A percentile compares a stretch with the other conserved stretches of the same genome.
These are phyloP conservation scores for Keqinozyma sinolaborantium DNA, from an alignment of 1,139 yeast genomes.

Conservation along the genomic window DNA sequence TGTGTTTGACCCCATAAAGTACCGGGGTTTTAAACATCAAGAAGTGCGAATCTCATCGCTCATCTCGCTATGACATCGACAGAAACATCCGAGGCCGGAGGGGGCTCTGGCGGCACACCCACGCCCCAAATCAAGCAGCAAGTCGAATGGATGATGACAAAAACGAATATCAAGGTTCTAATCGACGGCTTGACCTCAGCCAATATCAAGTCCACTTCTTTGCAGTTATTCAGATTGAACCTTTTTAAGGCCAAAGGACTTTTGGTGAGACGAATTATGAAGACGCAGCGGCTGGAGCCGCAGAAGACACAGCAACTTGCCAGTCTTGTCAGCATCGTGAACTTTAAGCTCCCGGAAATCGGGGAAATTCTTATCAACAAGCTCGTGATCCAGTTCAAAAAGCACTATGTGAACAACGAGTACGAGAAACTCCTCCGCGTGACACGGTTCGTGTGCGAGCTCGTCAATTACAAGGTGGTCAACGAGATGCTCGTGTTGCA, in stretches of 20 bases:
- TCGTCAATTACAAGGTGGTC: conserved; percentile 63
- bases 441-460: conserved; percentile 50
- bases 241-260: conserved; percentile 60
- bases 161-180: conserved; percentile 43
- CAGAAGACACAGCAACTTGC: conserved; percentile 51
- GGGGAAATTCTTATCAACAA: conserved; percentile 59
- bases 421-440: conserved; percentile 37
- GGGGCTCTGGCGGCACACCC: no score
- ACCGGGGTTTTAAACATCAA: neutral
- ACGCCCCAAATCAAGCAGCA: no score
- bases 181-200: conserved; percentile 42
- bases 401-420: conserved; percentile 46
- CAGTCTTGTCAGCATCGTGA: conserved; percentile 55
- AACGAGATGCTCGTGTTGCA: conserved; percentile 65
- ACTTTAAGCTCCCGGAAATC: conserved; percentile 65
- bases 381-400: conserved; percentile 57
- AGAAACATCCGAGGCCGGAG: neutral
- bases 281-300: conserved; percentile 43
- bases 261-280: conserved; percentile 54
- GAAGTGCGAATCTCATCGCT: conserved; percentile 6
- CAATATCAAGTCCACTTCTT: conserved; percentile 47
- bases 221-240: conserved; percentile 52
- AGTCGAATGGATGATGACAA: conserved; percentile 52
- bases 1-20: neutral
- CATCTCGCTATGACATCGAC: conserved; percentile 1